Percentiles rank a stretch among this genome's conserved stretches.
Evolutionary conservation across 169 alveolate species (phyloP).

Genomic region (Cryptosporidium tyzzeri): DNA sequence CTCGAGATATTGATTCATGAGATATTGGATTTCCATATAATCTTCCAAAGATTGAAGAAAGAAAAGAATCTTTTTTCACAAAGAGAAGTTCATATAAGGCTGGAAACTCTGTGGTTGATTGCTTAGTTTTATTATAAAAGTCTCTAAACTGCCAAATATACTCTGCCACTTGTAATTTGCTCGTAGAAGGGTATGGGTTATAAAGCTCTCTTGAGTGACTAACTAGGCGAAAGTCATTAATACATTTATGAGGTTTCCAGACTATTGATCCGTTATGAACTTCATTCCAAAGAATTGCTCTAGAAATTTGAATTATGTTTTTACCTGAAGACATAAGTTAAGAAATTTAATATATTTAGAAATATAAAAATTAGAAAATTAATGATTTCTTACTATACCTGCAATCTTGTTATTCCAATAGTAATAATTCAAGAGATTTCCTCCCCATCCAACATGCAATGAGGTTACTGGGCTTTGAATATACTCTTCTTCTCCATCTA

Average conservation of each 20-base stretch:
- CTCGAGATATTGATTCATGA: slow-evolving; percentile 40
- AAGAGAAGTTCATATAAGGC: slow-evolving; percentile 43
- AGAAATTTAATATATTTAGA: not conserved
- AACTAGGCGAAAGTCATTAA: slow-evolving; percentile 63
- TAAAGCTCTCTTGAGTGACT: slow-evolving; percentile 38
- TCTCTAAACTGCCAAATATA: slow-evolving; percentile 58
- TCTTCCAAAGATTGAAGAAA: slow-evolving; percentile 26
- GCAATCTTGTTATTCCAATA: slow-evolving; percentile 15
- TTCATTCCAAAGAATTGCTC: slow-evolving; percentile 62
- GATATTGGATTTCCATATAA: slow-evolving; percentile 29
- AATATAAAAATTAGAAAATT: not conserved
- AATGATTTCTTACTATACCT: slow-evolving; percentile 56
- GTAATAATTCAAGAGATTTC: slow-evolving; percentile 6
- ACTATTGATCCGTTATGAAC: slow-evolving; percentile 18
- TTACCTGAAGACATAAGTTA: slow-evolving; percentile 21
- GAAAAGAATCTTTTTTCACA: slow-evolving; percentile 55
- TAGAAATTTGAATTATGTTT: slow-evolving; percentile 31
- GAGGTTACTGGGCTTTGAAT: slow-evolving; percentile 39
- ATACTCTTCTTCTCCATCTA: slow-evolving; percentile 66
- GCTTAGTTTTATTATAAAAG: not conserved
- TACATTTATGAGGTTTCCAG: slow-evolving; percentile 62
- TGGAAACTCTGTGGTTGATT: slow-evolving; percentile 8
- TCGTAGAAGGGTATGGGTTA: slow-evolving; percentile 39
- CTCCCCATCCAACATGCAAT: slow-evolving; percentile 72
- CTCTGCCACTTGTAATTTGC: slow-evolving; percentile 48